Base-by-base conservation (phyloP, 768 basidiomycete genomes). In the Phanerochaete carnosa region DNA sequence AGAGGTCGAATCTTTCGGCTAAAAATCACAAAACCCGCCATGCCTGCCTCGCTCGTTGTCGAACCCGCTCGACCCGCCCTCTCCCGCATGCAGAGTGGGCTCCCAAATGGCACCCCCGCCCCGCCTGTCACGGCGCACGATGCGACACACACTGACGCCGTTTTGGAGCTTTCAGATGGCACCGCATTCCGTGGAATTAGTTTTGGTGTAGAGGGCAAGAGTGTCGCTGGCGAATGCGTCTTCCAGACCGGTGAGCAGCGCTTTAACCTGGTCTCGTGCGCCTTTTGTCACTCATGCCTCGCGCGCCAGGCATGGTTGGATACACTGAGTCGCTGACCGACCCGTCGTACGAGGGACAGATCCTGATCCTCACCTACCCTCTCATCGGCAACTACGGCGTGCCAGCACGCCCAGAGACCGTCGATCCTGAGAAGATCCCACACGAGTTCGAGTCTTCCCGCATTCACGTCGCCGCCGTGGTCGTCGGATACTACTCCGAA, bases 271-370 rank as follows among this genome's bases (percentile, higher is more conserved):
- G 39, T n/a, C 28, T 50, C 57, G 15, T 56, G 43, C 30, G 35
- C 25, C 1, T 43, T 37, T 39, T 26, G 23, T 43, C 23, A 22
- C 15, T 16, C 11, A 13, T 33, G 16, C n/a, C 13, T 8, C 11
- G 15, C 19, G 1, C 16, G 63, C 56, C 69, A 99, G 97, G 97
- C 58, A 98, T 99, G 96, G 95, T 98, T 59, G 97, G 97, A 30
- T 99, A 99, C 75, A 94, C 94, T 37, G 97, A 98, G 70, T 98
- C 96, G 22, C 79, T 98, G 66, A 99, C 97, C 47, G 97, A 98
- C 74, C 97, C 97, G 22, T 98, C 96, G 1, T 99, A 99, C 75
- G 89, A 96, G 73, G 94, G 95, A 35, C 97, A 98, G 75, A 98
- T 99, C 71, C 89, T 99, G 61, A 87, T 99, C 64, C 82, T 98